Conservation (phyloP, 164 flowering plant genomes). For the Macadamia tetraphylla region DNA sequence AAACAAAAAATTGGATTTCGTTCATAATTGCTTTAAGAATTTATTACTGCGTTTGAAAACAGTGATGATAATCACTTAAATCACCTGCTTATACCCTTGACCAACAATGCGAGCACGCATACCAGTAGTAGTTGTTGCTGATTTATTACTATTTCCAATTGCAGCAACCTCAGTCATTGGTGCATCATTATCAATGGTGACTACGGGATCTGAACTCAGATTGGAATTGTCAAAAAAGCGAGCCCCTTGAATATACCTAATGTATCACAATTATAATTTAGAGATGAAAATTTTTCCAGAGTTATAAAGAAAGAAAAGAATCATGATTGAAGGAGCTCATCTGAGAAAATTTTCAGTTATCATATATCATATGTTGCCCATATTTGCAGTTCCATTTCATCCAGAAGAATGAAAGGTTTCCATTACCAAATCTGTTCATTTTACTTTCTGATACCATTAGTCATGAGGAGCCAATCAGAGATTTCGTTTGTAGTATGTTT, state of each 20-base stretch:
- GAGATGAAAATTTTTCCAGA: not conserved
- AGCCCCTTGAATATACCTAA: slow-evolving; percentile 76
- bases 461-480: too few relatives aligned
- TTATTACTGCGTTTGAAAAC: too few relatives aligned
- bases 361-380: too few relatives aligned
- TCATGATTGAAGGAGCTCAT: not conserved
- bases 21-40: not conserved
- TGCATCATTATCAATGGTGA: slow-evolving; percentile 25
- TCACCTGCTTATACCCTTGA: slow-evolving; percentile 93
- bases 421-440: too few relatives aligned
- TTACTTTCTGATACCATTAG: too few relatives aligned
- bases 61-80: not conserved
- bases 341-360: not conserved
- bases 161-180: slow-evolving; percentile 30
- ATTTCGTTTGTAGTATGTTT: too few relatives aligned
- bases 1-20: slow-evolving; percentile 1
- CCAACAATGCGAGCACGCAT: slow-evolving; percentile 74
- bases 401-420: not conserved
- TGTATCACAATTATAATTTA: slow-evolving; percentile 1
- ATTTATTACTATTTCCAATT: slow-evolving; percentile 8
- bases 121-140: slow-evolving; percentile 23
- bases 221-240: slow-evolving; percentile 38
- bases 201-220: slow-evolving; percentile 15
- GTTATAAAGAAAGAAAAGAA: not conserved
- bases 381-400: not conserved